These are phyloP conservation scores for Thermomucor indicae-seudaticae DNA, from an alignment of 371 early-diverging fungal species.

Conservation along the genomic window DNA sequence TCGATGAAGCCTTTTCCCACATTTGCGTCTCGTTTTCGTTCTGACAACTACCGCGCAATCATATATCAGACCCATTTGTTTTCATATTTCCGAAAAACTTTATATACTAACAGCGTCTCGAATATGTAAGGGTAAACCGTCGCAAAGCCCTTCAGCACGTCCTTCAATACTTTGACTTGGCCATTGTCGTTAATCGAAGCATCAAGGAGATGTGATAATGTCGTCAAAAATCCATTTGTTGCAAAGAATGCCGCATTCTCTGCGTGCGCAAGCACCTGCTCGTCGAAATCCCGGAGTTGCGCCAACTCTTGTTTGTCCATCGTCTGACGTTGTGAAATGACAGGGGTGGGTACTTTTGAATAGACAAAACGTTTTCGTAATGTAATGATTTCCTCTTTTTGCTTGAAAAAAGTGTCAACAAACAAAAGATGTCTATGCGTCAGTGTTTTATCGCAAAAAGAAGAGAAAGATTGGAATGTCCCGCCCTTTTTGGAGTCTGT, in stretches of 20 bases:
- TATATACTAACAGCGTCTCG: conserved; percentile 30
- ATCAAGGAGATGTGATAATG: conserved; percentile 17
- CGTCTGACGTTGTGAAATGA: too few species aligned
- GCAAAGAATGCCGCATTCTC: conserved; percentile 32
- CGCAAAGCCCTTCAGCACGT: conserved; percentile 36
- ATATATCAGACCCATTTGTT: background rate
- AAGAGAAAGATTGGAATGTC: too few species aligned
- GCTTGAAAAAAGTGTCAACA: too few species aligned
- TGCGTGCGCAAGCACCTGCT: conserved; percentile 23
- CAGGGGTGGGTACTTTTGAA: too few species aligned
- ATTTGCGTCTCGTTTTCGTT: conserved; percentile 39
- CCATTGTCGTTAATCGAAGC: conserved; percentile 16
- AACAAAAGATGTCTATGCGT: too few species aligned
- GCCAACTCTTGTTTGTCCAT: conserved; percentile 6
- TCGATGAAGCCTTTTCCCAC: conserved; percentile 28
- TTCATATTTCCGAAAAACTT: background rate
- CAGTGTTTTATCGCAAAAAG: too few species aligned
- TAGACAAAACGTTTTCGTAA: too few species aligned
- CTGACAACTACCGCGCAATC: conserved; percentile 25
- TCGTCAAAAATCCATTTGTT: conserved; percentile 37
- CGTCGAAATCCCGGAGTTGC: conserved; percentile 33
- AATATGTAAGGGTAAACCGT: conserved; percentile 35
- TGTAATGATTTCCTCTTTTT: too few species aligned
- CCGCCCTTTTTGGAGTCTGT: too few species aligned
- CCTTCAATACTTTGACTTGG: conserved; percentile 30